Conservation (phyloP, 495 filamentous ascomycete genomes). For the Thermochaetoides thermophila region DNA sequence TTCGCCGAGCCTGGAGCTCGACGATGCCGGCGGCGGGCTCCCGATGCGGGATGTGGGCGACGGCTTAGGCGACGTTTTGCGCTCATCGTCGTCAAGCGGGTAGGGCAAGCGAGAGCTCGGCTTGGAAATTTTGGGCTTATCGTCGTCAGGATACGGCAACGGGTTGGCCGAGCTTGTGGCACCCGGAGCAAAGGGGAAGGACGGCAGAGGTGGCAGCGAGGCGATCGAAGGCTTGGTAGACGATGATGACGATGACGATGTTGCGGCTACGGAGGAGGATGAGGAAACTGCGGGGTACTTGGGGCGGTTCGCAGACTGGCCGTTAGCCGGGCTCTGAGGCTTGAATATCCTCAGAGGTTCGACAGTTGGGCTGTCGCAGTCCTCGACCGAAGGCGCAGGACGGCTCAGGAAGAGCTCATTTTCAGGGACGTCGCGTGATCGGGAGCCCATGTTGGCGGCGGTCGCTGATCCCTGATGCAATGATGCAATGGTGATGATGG, state of each 20-base stretch:
- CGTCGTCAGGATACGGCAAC: slow-evolving; percentile 69
- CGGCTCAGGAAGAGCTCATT: slow-evolving; percentile 67
- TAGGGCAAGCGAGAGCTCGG: slow-evolving; percentile 37
- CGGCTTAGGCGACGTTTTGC: slow-evolving; percentile 12
- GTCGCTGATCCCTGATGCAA: slow-evolving; percentile 1
- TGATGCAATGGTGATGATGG: neutral
- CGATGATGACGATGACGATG: slow-evolving; percentile 16
- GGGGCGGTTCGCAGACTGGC: slow-evolving; percentile 26
- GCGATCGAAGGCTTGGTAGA: slow-evolving; percentile 15
- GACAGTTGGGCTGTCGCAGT: slow-evolving; percentile 55
- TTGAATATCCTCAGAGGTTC: slow-evolving; percentile 82
- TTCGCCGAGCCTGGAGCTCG: slow-evolving; percentile 16
- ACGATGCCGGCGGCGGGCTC: slow-evolving; percentile 21
- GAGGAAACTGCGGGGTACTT: slow-evolving; percentile 34
- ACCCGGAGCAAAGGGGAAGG: slow-evolving; percentile 47
- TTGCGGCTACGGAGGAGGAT: slow-evolving; percentile 25
- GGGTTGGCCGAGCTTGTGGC: slow-evolving; percentile 40
- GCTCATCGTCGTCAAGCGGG: slow-evolving; percentile 48
- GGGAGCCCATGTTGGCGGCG: slow-evolving; percentile 26
- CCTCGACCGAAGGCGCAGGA: slow-evolving; percentile 28
- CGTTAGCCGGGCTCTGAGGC: slow-evolving; percentile 34
- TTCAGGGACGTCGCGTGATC: slow-evolving; percentile 40
- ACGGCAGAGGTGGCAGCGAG: slow-evolving; percentile 25
- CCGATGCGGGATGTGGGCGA: slow-evolving; percentile 19
- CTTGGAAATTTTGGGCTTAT: slow-evolving; percentile 29